Evolutionary conservation across 1,284 basidiomycete genomes (phyloP), one percentile per base, ranked within the genome.

Genomic region (Trichosporon coremiiforme): DNA sequence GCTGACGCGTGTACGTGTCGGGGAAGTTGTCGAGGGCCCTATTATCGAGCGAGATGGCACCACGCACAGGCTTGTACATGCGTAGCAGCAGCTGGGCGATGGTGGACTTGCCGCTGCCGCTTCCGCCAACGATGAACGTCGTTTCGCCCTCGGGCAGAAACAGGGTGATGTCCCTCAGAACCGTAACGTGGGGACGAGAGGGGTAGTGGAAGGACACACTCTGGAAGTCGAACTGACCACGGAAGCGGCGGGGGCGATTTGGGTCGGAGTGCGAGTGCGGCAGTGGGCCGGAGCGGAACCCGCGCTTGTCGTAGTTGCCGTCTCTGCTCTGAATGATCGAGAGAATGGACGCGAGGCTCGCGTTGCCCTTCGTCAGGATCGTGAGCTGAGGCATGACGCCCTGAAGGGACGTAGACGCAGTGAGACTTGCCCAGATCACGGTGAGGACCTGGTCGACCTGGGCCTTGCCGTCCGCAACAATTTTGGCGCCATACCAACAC

Each of bases 381-480:
- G 92, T 89, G 71, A 95, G 85, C 68, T 91, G 89, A 0, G 93
- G 92, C 13, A 5, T 98, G 77, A 90, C 89, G 87, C 91, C 89
- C 80, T 97, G 94, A 5, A 98, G 83, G 79, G 93, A 93, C 77
- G 87, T 90, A 3, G 91, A 91, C 0, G 93, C 94, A 69, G 98
- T 91, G 62, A 98, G 85, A 79, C 93, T 94, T 0, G 95, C 93
- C 94, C 95, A 98, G 82, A 99, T 99, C 63, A 96, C 94, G 35
- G 92, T 90, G 89, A 95, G 95, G 73, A 98, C 92, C 65, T 90
- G 87, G 4, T 92, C 93, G 0, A 91, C 86, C 1, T 85, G 85
- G 66, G 89, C 86, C 70, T 87, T 88, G 4, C 91, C 91, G 20
- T 89, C 86, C 29, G 89, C 85, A 13, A 99, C 93, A 66, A 98